Evolutionary conservation across 345 rosid species (phyloP).

Genomic region (Camelina hispida): DNA sequence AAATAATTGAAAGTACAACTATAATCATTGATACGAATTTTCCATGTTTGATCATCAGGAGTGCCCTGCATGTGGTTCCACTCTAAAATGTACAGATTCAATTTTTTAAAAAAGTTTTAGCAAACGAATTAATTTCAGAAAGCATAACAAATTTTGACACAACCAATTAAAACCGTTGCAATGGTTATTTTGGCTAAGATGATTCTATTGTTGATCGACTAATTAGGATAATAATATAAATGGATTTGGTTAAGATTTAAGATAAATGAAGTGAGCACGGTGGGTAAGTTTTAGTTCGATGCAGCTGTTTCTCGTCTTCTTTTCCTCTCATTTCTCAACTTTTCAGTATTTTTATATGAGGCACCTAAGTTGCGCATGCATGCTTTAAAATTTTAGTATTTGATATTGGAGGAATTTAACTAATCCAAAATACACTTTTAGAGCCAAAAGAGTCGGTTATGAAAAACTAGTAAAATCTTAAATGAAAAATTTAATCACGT

Average conservation of each 20-base stretch:
- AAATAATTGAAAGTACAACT: slow-evolving; percentile 40
- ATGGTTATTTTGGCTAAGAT: slow-evolving; percentile 4
- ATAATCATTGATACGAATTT: slow-evolving; percentile 25
- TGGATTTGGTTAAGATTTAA: slow-evolving; percentile 31
- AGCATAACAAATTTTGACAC: not conserved
- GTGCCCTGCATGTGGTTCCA: slow-evolving; percentile 31
- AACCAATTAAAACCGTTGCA: slow-evolving; percentile 3
- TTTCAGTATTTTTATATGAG: slow-evolving; percentile 19
- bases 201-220: not conserved
- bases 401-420: not conserved
- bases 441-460: slow-evolving; percentile 21
- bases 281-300: slow-evolving; percentile 14
- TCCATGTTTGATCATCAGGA: not conserved
- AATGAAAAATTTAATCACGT: not conserved
- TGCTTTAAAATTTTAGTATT: slow-evolving; percentile 28
- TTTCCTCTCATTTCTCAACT: not conserved
- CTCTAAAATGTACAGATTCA: not conserved
- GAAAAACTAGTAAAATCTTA: not conserved
- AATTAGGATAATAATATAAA: slow-evolving; percentile 1
- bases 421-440: slow-evolving; percentile 11
- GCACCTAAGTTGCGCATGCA: slow-evolving; percentile 45
- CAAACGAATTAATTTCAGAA: not conserved
- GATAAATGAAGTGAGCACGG: slow-evolving; percentile 24
- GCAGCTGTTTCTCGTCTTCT: slow-evolving; percentile 18
- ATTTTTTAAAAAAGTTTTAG: not conserved